These are phyloP conservation scores for Agrocybe praecox DNA, from an alignment of 768 basidiomycete species.

Conservation along the genomic window DNA sequence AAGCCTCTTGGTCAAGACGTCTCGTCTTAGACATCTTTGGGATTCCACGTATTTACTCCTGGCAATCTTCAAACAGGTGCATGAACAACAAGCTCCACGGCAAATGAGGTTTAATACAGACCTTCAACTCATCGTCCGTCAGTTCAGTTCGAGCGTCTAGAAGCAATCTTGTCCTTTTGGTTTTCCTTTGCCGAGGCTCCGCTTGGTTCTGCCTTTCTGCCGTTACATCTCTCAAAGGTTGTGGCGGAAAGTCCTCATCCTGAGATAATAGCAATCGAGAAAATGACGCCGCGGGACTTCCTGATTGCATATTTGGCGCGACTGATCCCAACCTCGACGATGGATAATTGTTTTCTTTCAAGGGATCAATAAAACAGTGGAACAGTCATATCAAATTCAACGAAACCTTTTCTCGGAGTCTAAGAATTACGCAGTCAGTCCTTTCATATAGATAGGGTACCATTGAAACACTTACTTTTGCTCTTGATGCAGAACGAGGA, in stretches of 20 bases:
- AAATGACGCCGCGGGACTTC: constrained; percentile 37
- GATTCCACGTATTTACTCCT: constrained; percentile 68
- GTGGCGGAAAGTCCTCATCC: constrained; percentile 26
- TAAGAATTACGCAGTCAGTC: not conserved
- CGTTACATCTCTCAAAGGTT: constrained; percentile 32
- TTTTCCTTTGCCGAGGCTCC: constrained; percentile 24
- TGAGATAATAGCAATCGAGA: constrained; percentile 44
- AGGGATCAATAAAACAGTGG: not conserved
- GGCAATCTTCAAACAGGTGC: constrained; percentile 38
- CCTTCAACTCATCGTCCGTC: constrained; percentile 83
- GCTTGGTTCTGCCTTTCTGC: constrained; percentile 17
- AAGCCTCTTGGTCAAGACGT: constrained; percentile 49
- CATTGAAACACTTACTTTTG: not conserved
- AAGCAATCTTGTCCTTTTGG: constrained; percentile 57
- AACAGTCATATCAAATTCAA: not conserved
- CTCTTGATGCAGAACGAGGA: not conserved
- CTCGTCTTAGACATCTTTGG: constrained; percentile 56
- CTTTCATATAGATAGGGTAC: not conserved
- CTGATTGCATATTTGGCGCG: not conserved
- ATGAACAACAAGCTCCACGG: not conserved
- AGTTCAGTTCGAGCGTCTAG: constrained; percentile 78
- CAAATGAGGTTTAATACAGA: constrained; percentile 20
- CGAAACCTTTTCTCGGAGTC: constrained; percentile 12
- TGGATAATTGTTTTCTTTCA: constrained; percentile 13
- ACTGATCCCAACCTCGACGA: constrained; percentile 10